Percentiles rank a stretch among this genome's conserved stretches.
phyloP scores from a whole-genome alignment of 2,329 filamentous ascomycete species.

The Leptographium galeiforme region DNA sequence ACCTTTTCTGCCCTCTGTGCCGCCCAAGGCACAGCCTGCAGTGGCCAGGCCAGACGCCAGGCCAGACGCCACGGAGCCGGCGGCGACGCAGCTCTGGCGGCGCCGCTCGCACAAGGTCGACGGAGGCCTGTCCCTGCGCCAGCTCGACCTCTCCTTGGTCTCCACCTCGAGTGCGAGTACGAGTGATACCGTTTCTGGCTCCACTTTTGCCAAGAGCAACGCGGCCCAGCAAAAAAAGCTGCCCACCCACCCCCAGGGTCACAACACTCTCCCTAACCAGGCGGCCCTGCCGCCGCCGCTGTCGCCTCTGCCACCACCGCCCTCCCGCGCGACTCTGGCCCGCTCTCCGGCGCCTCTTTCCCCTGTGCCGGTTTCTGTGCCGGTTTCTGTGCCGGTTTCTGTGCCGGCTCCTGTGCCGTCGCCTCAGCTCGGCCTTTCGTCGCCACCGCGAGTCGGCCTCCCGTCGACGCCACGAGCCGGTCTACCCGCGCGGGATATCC shows the following conservation, averaged over 20 bases:
- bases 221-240: not conserved
- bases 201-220: not conserved
- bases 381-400: not conserved
- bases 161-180: not conserved
- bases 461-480: no score
- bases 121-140: conserved; percentile 29
- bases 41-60: not conserved
- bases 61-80: not conserved
- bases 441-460: no score
- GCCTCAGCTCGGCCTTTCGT: no score
- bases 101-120: conserved; percentile 37
- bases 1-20: not conserved
- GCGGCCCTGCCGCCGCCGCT: conserved; percentile 4
- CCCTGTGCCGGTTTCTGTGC: not conserved
- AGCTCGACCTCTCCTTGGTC: conserved; percentile 30
- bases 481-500: no score
- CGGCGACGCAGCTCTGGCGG: conserved; percentile 29
- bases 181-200: not conserved
- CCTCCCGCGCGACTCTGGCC: not conserved
- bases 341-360: not conserved
- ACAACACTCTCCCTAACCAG: not conserved
- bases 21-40: not conserved
- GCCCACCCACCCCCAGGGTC: not conserved
- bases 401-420: not conserved
- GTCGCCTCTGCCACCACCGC: conserved; percentile 8